phyloP scores from a whole-genome alignment of 257 asterid species.

The Fraxinus pennsylvanica region DNA sequence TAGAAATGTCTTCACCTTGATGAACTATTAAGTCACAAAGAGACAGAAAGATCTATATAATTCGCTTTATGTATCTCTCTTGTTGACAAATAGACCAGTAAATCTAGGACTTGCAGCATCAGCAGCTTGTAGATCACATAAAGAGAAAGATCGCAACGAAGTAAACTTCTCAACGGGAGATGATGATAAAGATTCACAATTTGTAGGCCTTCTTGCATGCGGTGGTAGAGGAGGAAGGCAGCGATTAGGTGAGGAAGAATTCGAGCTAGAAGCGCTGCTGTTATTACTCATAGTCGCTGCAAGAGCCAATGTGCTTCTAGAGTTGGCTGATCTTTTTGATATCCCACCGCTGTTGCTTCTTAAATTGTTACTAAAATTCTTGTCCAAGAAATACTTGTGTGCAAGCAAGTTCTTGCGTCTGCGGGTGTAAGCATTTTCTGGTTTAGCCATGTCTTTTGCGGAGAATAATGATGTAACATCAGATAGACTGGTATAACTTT shows the following conservation, averaged over 20 bases:
- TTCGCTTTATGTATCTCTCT: slow-evolving; percentile 29
- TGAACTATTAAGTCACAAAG: slow-evolving; percentile 34
- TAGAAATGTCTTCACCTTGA: slow-evolving; percentile 60
- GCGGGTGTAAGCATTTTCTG: slow-evolving; percentile 68
- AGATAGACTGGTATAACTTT: slow-evolving; percentile 59
- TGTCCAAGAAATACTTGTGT: slow-evolving; percentile 52
- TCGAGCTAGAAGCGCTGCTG: slow-evolving; percentile 54
- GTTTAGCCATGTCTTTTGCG: slow-evolving; percentile 61
- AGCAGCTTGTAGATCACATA: slow-evolving; percentile 76
- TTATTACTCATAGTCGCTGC: slow-evolving; percentile 52
- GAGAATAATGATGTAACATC: slow-evolving; percentile 62
- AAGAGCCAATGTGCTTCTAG: slow-evolving; percentile 61
- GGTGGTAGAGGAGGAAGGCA: slow-evolving; percentile 82
- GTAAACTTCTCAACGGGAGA: slow-evolving; percentile 51
- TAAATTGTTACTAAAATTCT: slow-evolving; percentile 38
- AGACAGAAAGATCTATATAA: slow-evolving; percentile 17
- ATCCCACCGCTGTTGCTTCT: slow-evolving; percentile 48
- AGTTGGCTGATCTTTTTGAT: slow-evolving; percentile 56
- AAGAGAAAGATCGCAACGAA: slow-evolving; percentile 71
- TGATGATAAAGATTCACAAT: slow-evolving; percentile 38
- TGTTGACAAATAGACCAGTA: slow-evolving; percentile 39
- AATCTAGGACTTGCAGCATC: slow-evolving; percentile 31
- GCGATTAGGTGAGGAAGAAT: slow-evolving; percentile 48
- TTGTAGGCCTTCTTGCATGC: slow-evolving; percentile 40
- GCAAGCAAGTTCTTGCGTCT: slow-evolving; percentile 74